Percentiles rank a stretch among this genome's conserved stretches.
Conservation (phyloP, 2,329 filamentous ascomycete species). For the Talaromyces marneffei region DNA sequence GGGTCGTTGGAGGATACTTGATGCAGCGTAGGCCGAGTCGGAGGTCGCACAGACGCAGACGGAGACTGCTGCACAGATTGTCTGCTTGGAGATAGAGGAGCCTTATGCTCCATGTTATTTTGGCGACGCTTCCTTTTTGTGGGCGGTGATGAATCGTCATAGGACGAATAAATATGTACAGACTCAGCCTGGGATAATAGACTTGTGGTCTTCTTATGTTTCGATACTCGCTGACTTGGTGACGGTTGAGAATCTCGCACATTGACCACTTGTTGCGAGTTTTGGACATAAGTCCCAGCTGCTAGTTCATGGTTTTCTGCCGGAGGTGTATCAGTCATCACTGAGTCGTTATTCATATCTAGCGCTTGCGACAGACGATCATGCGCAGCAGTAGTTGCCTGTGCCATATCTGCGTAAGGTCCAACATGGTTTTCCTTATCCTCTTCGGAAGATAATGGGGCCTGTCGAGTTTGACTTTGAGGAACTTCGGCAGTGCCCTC, state of each 20-base stretch:
- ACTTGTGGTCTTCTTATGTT: slow-evolving; percentile 7
- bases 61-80: background rate
- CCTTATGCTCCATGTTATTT: background rate
- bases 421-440: slow-evolving; percentile 44
- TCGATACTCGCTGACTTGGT: slow-evolving; percentile 16
- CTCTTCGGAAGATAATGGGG: slow-evolving; percentile 34
- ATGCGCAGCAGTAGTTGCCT: slow-evolving; percentile 31
- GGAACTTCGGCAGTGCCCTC: slow-evolving; percentile 34
- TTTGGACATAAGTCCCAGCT: slow-evolving; percentile 5
- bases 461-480: slow-evolving; percentile 25
- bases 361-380: slow-evolving; percentile 35
- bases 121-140: slow-evolving; percentile 9
- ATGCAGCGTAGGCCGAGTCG: slow-evolving; percentile 21
- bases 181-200: slow-evolving; percentile 6
- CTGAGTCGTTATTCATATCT: slow-evolving; percentile 22
- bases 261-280: slow-evolving; percentile 29
- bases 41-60: slow-evolving; percentile 17
- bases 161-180: slow-evolving; percentile 10
- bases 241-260: slow-evolving; percentile 36
- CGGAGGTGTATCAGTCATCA: slow-evolving; percentile 12
- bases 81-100: slow-evolving; percentile 11
- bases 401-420: slow-evolving; percentile 22
- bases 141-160: slow-evolving; percentile 5
- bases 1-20: background rate
- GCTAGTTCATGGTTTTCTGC: slow-evolving; percentile 4